Conservation (phyloP, 2,329 filamentous ascomycete species). For the Penicillium nordicum region DNA sequence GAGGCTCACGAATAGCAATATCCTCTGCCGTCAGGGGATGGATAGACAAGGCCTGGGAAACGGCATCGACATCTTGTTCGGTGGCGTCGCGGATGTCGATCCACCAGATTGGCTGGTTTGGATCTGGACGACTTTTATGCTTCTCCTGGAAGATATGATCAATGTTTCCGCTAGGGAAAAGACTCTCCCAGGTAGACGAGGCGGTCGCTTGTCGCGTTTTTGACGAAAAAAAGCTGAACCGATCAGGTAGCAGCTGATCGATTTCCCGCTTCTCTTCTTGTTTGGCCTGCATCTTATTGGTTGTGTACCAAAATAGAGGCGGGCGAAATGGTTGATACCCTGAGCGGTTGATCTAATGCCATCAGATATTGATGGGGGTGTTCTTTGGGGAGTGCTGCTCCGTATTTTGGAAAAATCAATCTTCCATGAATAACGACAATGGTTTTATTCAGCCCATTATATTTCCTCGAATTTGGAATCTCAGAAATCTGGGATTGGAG, state of each 20-base stretch:
- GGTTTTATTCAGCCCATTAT: constrained; percentile 1
- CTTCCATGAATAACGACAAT: neutral
- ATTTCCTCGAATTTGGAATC: neutral
- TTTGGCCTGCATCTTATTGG: neutral
- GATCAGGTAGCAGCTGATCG: constrained; percentile 58
- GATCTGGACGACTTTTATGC: constrained; percentile 10
- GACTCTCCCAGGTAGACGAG: constrained; percentile 20
- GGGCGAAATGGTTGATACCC: neutral
- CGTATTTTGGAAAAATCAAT: neutral
- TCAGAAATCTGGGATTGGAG: neutral
- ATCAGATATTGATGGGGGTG: neutral
- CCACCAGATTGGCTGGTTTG: constrained; percentile 71
- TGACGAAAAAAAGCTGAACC: constrained; percentile 94
- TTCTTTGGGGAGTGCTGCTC: neutral
- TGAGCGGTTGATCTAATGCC: neutral
- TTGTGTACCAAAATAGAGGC: neutral
- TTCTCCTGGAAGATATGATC: constrained; percentile 16
- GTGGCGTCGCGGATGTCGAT: constrained; percentile 85
- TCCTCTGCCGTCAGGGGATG: constrained; percentile 94
- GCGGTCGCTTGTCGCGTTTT: constrained; percentile 59
- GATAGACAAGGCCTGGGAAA: constrained; percentile 88
- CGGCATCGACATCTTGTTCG: constrained; percentile 75
- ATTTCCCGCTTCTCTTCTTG: constrained; percentile 1
- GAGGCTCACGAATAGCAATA: constrained; percentile 86
- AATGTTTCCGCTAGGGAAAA: constrained; percentile 13